Conservation (phyloP, 1,139 yeast genomes). For the Blastobotrys buckinghamii region DNA sequence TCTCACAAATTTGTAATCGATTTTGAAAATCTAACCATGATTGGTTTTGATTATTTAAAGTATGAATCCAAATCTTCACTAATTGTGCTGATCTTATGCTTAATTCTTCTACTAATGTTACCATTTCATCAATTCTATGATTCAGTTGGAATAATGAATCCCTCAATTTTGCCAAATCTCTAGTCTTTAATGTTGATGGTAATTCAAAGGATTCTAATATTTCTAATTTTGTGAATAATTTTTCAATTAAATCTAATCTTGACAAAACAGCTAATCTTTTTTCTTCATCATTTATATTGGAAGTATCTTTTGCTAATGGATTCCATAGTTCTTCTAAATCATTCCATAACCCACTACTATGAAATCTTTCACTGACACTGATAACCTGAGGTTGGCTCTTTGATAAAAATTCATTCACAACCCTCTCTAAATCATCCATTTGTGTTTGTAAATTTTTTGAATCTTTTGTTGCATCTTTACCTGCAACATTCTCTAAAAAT, state of each 20-base stretch:
- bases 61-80: constrained; percentile 14
- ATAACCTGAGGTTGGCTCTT: constrained; percentile 9
- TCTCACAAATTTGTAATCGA: constrained; percentile 15
- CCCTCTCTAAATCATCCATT: constrained; percentile 15
- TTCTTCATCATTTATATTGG: constrained; percentile 3
- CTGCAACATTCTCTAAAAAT: constrained; percentile 14
- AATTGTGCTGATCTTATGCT: constrained; percentile 20
- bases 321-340: constrained; percentile 11
- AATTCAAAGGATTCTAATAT: constrained; percentile 5
- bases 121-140: constrained; percentile 11
- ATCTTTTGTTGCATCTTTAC: neutral
- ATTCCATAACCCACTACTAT: constrained; percentile 12
- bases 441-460: constrained; percentile 10
- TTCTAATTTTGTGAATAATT: constrained; percentile 8
- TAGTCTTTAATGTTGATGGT: constrained; percentile 10
- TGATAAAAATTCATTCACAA: constrained; percentile 13
- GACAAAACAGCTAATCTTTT: constrained; percentile 9
- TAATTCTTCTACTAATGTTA: constrained; percentile 15
- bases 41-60: constrained; percentile 14
- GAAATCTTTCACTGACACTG: constrained; percentile 9
- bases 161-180: constrained; percentile 10
- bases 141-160: constrained; percentile 10
- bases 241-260: constrained; percentile 6
- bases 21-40: constrained; percentile 17
- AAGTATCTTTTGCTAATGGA: constrained; percentile 2